Conservation (phyloP, 108 stramenopile species). For the Nitzschia palea region DNA sequence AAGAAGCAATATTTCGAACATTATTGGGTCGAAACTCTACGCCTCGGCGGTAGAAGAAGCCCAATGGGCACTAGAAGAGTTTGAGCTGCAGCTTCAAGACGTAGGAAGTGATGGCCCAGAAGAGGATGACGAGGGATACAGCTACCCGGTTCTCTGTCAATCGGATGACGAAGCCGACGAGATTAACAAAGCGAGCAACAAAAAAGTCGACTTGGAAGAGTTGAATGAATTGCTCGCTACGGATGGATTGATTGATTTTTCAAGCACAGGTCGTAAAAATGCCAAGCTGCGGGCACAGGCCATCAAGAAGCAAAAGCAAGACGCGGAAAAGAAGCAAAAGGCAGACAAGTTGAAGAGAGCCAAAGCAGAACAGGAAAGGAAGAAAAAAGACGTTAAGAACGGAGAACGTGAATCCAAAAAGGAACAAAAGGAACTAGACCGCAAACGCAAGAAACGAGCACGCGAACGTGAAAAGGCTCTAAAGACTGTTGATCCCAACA, state of each 20-base stretch:
- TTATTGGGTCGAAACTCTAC: conserved; percentile 60
- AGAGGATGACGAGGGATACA: conserved; percentile 62
- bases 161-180: conserved; percentile 84
- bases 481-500: conserved; percentile 48
- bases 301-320: conserved; percentile 63
- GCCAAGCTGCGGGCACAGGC: conserved; percentile 69
- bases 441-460: conserved; percentile 63
- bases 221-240: conserved; percentile 73
- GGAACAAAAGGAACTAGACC: conserved; percentile 62
- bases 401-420: conserved; percentile 55
- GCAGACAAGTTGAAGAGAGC: conserved; percentile 44
- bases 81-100: conserved; percentile 62
- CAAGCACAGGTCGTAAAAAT: conserved; percentile 66
- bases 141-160: conserved; percentile 63
- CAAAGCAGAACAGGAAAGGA: conserved; percentile 35
- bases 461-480: conserved; percentile 72
- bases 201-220: conserved; percentile 67
- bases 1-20: conserved; percentile 35
- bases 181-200: conserved; percentile 20
- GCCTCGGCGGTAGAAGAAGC: conserved; percentile 77
- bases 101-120: conserved; percentile 53
- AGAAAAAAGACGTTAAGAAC: conserved; percentile 31
- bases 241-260: conserved; percentile 73
- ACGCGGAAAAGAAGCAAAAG: conserved; percentile 63
- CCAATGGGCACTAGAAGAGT: conserved; percentile 71